These are phyloP conservation scores for Russula foetens DNA, from an alignment of 768 basidiomycete species.

Conservation along the genomic window DNA sequence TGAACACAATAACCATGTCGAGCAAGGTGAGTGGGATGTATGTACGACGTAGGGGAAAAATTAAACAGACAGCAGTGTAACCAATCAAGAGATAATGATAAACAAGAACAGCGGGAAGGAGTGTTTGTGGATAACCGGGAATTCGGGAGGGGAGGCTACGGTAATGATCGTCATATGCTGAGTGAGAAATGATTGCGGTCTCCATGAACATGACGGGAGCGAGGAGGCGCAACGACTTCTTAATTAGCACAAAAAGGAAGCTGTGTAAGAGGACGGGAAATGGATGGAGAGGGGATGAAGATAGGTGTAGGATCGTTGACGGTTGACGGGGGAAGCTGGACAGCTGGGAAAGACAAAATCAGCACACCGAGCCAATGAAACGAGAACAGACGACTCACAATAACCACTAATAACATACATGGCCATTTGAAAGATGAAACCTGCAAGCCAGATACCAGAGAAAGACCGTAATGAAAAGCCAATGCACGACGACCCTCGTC, in stretches of 20 bases:
- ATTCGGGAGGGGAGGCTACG: not conserved
- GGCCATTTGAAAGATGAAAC: not conserved
- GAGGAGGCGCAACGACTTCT: not conserved
- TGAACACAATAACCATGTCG: conserved; percentile 15
- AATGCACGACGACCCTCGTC: conserved; percentile 15
- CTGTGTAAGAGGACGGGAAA: not conserved
- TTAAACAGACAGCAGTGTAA: not conserved
- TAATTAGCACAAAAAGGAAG: not conserved
- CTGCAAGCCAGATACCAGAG: conserved; percentile 6
- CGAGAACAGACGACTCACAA: conserved; percentile 7
- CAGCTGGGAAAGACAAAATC: not conserved
- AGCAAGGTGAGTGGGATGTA: not conserved
- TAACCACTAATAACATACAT: conserved; percentile 18
- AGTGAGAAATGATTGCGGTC: not conserved
- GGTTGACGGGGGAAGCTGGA: not conserved
- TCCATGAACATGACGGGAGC: too few relatives aligned
- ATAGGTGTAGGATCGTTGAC: not conserved
- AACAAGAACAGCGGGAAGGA: conserved; percentile 3
- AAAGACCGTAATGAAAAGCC: not conserved
- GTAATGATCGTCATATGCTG: not conserved
- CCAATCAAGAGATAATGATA: not conserved
- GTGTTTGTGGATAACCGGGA: not conserved
- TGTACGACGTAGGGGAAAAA: not conserved
- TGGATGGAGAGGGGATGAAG: conserved; percentile 5
- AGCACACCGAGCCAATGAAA: not conserved